Evolutionary conservation across 495 filamentous ascomycete genomes (phyloP).

Genomic region (Darksidea phi): DNA sequence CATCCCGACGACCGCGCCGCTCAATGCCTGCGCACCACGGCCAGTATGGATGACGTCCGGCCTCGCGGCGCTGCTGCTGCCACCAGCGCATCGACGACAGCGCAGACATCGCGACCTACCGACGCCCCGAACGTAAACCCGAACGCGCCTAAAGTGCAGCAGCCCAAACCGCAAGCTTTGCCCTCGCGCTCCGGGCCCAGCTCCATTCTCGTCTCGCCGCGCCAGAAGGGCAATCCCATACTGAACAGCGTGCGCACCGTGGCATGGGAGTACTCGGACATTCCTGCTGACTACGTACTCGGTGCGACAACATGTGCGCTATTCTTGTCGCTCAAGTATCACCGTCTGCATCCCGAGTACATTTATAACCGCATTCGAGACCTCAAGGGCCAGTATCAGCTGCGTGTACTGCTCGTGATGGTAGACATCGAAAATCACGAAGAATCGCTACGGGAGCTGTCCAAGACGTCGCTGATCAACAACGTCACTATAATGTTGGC

Average conservation of each 20-base stretch:
- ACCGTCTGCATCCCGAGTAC: conserved; percentile 95
- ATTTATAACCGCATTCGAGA: conserved; percentile 87
- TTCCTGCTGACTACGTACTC: conserved; percentile 87
- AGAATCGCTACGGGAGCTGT: conserved; percentile 74
- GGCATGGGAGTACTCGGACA: conserved; percentile 97
- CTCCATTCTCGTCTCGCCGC: conserved; percentile 77
- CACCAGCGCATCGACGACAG: conserved; percentile 11
- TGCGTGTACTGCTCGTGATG: conserved; percentile 82
- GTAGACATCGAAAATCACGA: conserved; percentile 91
- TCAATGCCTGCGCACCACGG: conserved; percentile 19
- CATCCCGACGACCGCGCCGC: not conserved
- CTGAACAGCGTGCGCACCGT: conserved; percentile 75
- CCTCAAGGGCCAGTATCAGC: conserved; percentile 74
- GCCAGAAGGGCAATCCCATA: conserved; percentile 94
- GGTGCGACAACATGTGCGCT: conserved; percentile 85
- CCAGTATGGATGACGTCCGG: conserved; percentile 30
- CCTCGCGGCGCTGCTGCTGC: conserved; percentile 51
- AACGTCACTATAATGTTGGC: conserved; percentile 87
- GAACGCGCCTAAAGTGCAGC: conserved; percentile 61
- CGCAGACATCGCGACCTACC: conserved; percentile 37
- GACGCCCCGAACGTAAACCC: conserved; percentile 29
- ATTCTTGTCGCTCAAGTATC: conserved; percentile 95
- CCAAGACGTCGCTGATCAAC: conserved; percentile 87
- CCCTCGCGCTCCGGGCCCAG: conserved; percentile 66
- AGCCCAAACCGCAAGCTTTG: conserved; percentile 83